These are phyloP conservation scores for Rhodotorula diobovata DNA, from an alignment of 768 basidiomycete genomes.

Conservation along the genomic window DNA sequence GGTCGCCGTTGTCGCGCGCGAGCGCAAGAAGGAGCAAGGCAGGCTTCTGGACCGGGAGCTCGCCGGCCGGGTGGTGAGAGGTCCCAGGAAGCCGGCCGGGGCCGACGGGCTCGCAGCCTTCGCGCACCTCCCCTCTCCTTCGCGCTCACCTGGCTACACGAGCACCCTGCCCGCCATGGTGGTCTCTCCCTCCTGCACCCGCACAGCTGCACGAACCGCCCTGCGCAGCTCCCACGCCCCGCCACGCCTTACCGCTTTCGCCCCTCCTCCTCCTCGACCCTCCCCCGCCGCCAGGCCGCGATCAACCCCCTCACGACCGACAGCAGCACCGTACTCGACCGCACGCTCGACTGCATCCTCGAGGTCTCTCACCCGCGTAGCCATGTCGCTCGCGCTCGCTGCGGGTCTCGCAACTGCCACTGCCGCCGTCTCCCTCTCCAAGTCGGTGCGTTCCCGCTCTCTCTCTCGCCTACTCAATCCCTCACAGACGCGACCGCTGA, in stretches of 20 bases:
- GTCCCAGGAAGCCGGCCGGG: too few relatives aligned
- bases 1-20: too few relatives aligned
- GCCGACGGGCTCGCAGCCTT: too few relatives aligned
- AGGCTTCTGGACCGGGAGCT: too few relatives aligned
- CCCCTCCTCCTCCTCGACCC: neutral
- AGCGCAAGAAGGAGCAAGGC: too few relatives aligned
- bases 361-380: neutral
- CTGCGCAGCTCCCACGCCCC: neutral
- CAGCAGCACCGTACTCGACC: neutral
- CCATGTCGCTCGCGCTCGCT: constrained; percentile 6
- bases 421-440: constrained; percentile 3
- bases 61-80: too few relatives aligned
- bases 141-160: too few relatives aligned
- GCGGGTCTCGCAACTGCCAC: constrained; percentile 13
- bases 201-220: neutral
- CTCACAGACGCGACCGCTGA: neutral
- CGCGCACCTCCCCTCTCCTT: too few relatives aligned
- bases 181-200: too few relatives aligned
- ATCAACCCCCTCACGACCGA: too few relatives aligned
- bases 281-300: too few relatives aligned
- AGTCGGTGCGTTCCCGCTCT: constrained; percentile 3
- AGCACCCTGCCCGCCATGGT: too few relatives aligned
- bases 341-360: neutral
- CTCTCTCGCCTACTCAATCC: rapidly evolving
- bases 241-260: neutral